Evolutionary conservation across 1,284 basidiomycete species (phyloP).

Genomic region (Puccinia hordei): DNA sequence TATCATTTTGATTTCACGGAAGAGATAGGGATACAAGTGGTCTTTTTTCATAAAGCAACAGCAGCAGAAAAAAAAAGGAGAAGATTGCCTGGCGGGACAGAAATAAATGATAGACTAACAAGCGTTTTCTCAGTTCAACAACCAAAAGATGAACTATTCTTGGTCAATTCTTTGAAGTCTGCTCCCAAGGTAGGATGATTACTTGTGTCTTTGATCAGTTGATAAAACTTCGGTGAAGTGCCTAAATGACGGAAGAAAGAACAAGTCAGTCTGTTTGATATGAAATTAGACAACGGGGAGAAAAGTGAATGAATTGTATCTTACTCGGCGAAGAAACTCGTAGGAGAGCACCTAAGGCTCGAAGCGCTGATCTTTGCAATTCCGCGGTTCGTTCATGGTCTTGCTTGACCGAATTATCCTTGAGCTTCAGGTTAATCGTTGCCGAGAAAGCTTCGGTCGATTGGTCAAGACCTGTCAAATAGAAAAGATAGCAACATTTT

Average conservation of each 20-base stretch:
- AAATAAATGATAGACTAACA: not conserved
- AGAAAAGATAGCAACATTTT: not conserved
- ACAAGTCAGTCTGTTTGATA: not conserved
- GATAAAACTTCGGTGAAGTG: slow-evolving; percentile 50
- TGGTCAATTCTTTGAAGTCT: slow-evolving; percentile 48
- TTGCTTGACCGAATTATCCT: slow-evolving; percentile 90
- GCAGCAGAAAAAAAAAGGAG: not conserved
- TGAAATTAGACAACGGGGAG: too few relatives aligned
- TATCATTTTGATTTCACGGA: not conserved
- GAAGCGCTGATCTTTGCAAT: slow-evolving; percentile 80
- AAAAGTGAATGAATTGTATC: not conserved
- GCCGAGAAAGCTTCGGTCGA: slow-evolving; percentile 76
- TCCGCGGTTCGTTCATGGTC: slow-evolving; percentile 91
- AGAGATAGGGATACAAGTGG: not conserved
- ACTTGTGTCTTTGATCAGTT: slow-evolving; percentile 46
- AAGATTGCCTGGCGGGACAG: not conserved
- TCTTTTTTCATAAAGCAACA: not conserved
- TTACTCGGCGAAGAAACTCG: slow-evolving; percentile 52
- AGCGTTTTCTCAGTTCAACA: not conserved
- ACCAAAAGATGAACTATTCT: slow-evolving; percentile 44
- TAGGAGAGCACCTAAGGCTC: slow-evolving; percentile 80
- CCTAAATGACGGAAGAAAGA: slow-evolving; percentile 12
- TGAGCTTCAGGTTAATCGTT: slow-evolving; percentile 69
- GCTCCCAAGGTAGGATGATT: slow-evolving; percentile 43
- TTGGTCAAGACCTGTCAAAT: slow-evolving; percentile 76